Base-by-base conservation (phyloP, 495 filamentous ascomycete species). In the Massariosphaeria phaeospora region DNA sequence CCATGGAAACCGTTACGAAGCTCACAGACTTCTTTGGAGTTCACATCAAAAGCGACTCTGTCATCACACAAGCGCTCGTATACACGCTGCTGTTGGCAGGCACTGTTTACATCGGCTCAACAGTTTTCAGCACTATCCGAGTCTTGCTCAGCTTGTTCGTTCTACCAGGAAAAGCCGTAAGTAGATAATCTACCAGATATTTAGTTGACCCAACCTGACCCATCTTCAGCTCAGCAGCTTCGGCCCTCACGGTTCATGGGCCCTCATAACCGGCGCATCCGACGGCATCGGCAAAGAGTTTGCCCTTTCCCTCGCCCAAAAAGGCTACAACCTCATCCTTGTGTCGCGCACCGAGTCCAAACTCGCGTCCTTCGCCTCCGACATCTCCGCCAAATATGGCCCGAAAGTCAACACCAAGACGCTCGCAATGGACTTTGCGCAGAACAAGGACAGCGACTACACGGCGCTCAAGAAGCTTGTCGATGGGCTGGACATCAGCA, bases 231-330 rank as follows among this genome's bases (percentile, higher is more conserved):
- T 99, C 49, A 82, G 80, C 55, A 88, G 83, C 56, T 96, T 96
- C 73, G 94, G 90, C 59, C 85, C 84, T 56, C 89, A 88, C 63
- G 91, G 91, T 53, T 91, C 83, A 64, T 99, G 91, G 89, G 93
- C 89, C 18, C 79, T 99, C 38, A 79, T 99, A 18, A 97, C 94
- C 40, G 94, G 94, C 59, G 93, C 94, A 50, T 95, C 89, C 11
- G 93, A 97, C 73, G 94, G 94, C 57, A 81, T 99, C 48, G 94
- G 94, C 64, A 96, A 96, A 75, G 93, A 97, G 76, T 99, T 86
- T 67, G 87, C 91, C 40, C 75, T 86, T 51, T 89, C 96, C 67
- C 82, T 97, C 49, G 89, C 93, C n/a, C 73, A 76, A 30, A 86
- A 89, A 65, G 90, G 90, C 59, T 97, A 90, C 80, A 96, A 95